Evolutionary conservation across 1,284 basidiomycete genomes (phyloP).

Genomic region (Moesziomyces sp.): DNA sequence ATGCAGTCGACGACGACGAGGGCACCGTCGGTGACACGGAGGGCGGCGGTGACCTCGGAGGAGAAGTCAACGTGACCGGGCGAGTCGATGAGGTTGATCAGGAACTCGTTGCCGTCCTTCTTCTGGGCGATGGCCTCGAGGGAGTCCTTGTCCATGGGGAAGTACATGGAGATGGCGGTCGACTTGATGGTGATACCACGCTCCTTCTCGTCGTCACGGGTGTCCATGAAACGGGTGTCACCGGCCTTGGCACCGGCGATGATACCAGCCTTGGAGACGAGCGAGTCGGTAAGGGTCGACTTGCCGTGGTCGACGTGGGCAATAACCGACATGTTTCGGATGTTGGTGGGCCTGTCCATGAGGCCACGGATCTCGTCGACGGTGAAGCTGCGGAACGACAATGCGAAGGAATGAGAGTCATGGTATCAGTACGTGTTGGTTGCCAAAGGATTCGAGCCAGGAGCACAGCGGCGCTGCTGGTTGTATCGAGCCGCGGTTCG

Average conservation of each 20-base stretch:
- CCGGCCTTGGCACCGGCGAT: conserved; percentile 93
- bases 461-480: too few relatives aligned
- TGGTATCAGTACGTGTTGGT: conserved; percentile 17
- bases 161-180: conserved; percentile 99
- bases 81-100: conserved; percentile 99
- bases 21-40: conserved; percentile 94
- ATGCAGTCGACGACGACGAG: conserved; percentile 99
- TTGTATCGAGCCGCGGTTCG: too few relatives aligned
- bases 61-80: conserved; percentile 99
- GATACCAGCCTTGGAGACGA: conserved; percentile 99
- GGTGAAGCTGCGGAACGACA: conserved; percentile 68
- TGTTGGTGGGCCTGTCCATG: conserved; percentile 90
- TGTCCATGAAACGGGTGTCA: conserved; percentile 97
- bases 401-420: not conserved
- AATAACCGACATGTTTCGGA: conserved; percentile 85
- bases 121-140: conserved; percentile 85
- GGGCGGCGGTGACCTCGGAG: conserved; percentile 98
- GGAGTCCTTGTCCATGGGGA: conserved; percentile 87
- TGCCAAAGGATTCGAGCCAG: not conserved
- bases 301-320: conserved; percentile 94
- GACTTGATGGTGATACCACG: conserved; percentile 99
- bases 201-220: conserved; percentile 97
- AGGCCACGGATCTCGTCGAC: conserved; percentile 81
- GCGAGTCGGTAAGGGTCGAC: conserved; percentile 98
- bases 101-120: conserved; percentile 92